Conservation (phyloP, 129 eudicot species). For the Deinandra increscens region DNA sequence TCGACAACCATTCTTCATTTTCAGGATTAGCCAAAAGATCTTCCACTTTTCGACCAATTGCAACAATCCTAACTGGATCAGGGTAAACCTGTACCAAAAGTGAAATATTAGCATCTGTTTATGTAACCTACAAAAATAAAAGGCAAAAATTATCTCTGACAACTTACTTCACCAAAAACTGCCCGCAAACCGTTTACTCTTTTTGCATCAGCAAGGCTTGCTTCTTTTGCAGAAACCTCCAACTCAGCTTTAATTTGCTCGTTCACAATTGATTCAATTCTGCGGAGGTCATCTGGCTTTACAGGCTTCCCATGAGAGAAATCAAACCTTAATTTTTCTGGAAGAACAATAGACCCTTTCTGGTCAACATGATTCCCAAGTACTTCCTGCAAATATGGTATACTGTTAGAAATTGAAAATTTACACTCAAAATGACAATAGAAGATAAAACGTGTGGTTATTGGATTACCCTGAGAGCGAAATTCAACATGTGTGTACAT, state of each 20-base stretch:
- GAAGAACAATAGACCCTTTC: constrained; percentile 98
- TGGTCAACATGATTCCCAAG: constrained; percentile 94
- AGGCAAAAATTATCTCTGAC: neutral
- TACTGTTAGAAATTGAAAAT: constrained; percentile 1
- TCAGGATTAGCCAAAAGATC: constrained; percentile 79
- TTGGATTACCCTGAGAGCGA: constrained; percentile 74
- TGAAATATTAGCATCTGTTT: neutral
- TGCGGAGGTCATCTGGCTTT: constrained; percentile 69
- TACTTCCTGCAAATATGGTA: constrained; percentile 62
- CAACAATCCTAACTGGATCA: constrained; percentile 88
- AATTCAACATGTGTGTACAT: constrained; percentile 94
- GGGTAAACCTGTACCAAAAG: constrained; percentile 67
- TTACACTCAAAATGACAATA: neutral
- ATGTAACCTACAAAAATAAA: neutral
- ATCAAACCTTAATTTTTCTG: constrained; percentile 92
- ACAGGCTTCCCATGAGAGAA: constrained; percentile 98
- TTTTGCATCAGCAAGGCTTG: constrained; percentile 75
- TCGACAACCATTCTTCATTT: constrained; percentile 66
- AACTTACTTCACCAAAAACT: constrained; percentile 94
- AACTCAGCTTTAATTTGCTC: constrained; percentile 86
- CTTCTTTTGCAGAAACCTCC: constrained; percentile 86
- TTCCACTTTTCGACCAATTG: constrained; percentile 81
- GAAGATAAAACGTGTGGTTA: neutral
- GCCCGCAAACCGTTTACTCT: constrained; percentile 79
- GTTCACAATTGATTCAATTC: constrained; percentile 81